Evolutionary conservation across 78 protist genomes (phyloP).

Genomic region (Isochrysis galbana): DNA sequence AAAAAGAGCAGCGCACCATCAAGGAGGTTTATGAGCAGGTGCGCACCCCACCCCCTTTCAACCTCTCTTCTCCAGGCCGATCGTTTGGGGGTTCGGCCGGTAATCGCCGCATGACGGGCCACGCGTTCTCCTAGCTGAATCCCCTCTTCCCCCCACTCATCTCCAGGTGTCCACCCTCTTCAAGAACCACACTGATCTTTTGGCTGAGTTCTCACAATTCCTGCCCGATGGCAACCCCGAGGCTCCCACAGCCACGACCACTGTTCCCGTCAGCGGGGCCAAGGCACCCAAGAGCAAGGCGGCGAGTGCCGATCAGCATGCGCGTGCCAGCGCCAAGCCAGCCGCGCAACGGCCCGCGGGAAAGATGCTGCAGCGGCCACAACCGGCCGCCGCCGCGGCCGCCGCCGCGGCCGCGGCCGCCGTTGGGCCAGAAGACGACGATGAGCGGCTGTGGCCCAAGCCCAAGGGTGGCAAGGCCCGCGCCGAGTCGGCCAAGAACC

Average conservation of each 20-base stretch:
- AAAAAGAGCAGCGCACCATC: slow-evolving; percentile 56
- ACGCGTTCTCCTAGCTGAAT: not conserved
- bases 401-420: not conserved
- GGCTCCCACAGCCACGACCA: not conserved
- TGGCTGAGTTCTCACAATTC: slow-evolving; percentile 88
- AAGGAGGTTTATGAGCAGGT: slow-evolving; percentile 77
- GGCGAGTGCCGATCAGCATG: not conserved
- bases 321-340: not conserved
- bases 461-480: not conserved
- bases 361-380: not conserved
- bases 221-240: slow-evolving; percentile 77
- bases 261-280: not conserved
- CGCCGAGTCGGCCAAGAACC: not conserved
- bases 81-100: too few species aligned
- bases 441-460: not conserved
- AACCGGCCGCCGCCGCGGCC: not conserved
- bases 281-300: not conserved
- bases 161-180: slow-evolving; percentile 71
- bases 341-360: not conserved
- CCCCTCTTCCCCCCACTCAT: not conserved
- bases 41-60: too few species aligned
- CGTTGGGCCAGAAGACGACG: too few species aligned
- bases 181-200: slow-evolving; percentile 79
- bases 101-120: not conserved
- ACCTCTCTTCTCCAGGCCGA: too few species aligned